Percentiles rank a stretch among this genome's conserved stretches.
Conservation (phyloP, 2,329 filamentous ascomycete species). For the Metarhizium guizhouense region DNA sequence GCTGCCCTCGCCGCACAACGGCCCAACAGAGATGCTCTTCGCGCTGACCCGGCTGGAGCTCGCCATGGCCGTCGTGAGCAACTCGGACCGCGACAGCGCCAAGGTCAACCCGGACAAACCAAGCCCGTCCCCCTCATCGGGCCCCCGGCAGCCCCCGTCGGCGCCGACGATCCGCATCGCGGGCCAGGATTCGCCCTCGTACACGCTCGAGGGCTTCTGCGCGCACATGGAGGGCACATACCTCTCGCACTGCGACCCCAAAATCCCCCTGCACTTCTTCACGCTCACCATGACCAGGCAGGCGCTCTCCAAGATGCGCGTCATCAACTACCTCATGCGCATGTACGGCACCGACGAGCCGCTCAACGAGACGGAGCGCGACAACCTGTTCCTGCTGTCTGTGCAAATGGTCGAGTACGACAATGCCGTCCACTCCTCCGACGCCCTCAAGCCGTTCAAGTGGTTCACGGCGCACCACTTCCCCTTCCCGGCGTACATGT, state of each 20-base stretch:
- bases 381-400: slow-evolving; percentile 44
- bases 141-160: slow-evolving; percentile 11
- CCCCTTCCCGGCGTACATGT: slow-evolving; percentile 53
- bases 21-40: slow-evolving; percentile 53
- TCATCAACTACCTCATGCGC: slow-evolving; percentile 44
- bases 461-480: slow-evolving; percentile 54
- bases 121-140: slow-evolving; percentile 12
- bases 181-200: slow-evolving; percentile 37
- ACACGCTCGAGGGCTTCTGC: slow-evolving; percentile 44
- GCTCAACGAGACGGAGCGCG: slow-evolving; percentile 38
- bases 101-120: slow-evolving; percentile 19
- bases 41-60: slow-evolving; percentile 48
- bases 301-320: slow-evolving; percentile 46
- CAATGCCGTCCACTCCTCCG: slow-evolving; percentile 42
- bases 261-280: slow-evolving; percentile 51
- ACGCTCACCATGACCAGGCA: slow-evolving; percentile 49
- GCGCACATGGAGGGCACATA: slow-evolving; percentile 48
- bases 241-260: slow-evolving; percentile 45
- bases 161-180: slow-evolving; percentile 34
- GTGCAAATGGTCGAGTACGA: slow-evolving; percentile 52
- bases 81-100: slow-evolving; percentile 29
- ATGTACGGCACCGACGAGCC: slow-evolving; percentile 30
- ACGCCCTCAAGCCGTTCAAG: slow-evolving; percentile 41
- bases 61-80: slow-evolving; percentile 42
- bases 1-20: slow-evolving; percentile 35